Evolutionary conservation across 495 filamentous ascomycete genomes (phyloP).

Genomic region (Penicillium arizonense): DNA sequence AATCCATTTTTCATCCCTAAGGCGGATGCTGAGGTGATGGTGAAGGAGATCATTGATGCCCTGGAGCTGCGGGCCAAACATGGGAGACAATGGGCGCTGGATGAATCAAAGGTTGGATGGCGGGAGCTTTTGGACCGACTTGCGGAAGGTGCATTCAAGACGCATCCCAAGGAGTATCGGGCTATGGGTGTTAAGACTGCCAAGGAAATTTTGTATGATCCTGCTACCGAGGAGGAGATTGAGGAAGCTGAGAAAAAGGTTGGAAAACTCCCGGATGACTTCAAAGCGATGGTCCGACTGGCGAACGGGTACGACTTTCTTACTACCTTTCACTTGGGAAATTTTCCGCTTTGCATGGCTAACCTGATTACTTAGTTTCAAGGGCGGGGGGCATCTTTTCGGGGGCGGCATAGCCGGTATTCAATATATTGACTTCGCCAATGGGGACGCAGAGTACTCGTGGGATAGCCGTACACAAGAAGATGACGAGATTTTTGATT

Average conservation of each 20-base stretch:
- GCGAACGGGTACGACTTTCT: not conserved
- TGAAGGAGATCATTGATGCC: not conserved
- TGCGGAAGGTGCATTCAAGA: not conserved
- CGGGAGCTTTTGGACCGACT: constrained; percentile 1
- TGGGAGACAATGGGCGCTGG: constrained; percentile 1
- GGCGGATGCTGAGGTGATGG: not conserved
- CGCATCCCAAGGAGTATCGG: not conserved
- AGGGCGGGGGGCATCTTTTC: not conserved
- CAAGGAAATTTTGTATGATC: not conserved
- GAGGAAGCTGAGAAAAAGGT: not conserved
- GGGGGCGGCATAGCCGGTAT: not conserved
- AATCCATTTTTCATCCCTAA: constrained; percentile 1
- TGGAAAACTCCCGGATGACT: not conserved
- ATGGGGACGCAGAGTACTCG: not conserved
- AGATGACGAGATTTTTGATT: not conserved
- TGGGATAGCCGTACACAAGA: too few relatives aligned
- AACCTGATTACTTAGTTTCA: not conserved
- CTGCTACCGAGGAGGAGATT: not conserved
- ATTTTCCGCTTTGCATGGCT: not conserved
- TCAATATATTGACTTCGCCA: not conserved
- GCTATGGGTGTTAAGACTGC: not conserved
- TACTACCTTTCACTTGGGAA: too few relatives aligned
- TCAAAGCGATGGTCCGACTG: not conserved
- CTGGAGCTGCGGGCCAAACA: not conserved
- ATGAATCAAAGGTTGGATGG: constrained; percentile 1